Evolutionary conservation across 2,329 filamentous ascomycete genomes (phyloP), one percentile per base, ranked within the genome.

Genomic region (Trichoderma sp.): DNA sequence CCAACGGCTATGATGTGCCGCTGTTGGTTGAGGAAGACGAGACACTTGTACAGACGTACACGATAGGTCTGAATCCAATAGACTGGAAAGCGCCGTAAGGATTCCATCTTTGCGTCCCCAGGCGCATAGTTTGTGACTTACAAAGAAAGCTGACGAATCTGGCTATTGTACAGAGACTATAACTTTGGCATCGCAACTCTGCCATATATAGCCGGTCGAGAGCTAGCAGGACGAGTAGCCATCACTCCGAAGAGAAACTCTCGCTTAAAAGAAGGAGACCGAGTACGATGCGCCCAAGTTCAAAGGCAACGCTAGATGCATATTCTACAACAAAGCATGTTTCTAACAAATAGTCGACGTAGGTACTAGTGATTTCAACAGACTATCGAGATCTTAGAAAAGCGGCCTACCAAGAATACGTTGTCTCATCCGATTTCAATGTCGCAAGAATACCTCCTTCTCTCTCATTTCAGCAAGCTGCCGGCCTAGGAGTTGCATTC

Each of bases 321-420:
- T n/a, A 24, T 24, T 5, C 14, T 21, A 16, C 2, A 7, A 21
- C 5, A n/a, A 13, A n/a, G 13, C 37, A 11, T n/a, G 18, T 30
- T 24, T 51, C 55, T 67, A 46, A 67, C 65, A 58, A n/a, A 6
- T 2, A 5, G 32, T 39, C 21, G 21, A 14, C 37, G 14, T 51
- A 82, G 79, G 83, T 85, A 11, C 83, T 91, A 39, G 86, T 87
- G n/a, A 88, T 91, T 16, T 91, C 90, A 0, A 93, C 90, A 34
- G 90, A 93, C 78, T 93, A 93, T 74, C 85, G 90, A 18, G 90
- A 93, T 73, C 82, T 88, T 24, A 84, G 90, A 39, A 93, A 93
- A 77, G 89, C 89, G 1, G 88, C 89, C 1, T 93, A 89, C 75
- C 90, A 93, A 76, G 82, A 92, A 75, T 92, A 90, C 72, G 87